Evolutionary conservation across 164 flowering plant species (phyloP).

Genomic region (Akebia trifoliata): DNA sequence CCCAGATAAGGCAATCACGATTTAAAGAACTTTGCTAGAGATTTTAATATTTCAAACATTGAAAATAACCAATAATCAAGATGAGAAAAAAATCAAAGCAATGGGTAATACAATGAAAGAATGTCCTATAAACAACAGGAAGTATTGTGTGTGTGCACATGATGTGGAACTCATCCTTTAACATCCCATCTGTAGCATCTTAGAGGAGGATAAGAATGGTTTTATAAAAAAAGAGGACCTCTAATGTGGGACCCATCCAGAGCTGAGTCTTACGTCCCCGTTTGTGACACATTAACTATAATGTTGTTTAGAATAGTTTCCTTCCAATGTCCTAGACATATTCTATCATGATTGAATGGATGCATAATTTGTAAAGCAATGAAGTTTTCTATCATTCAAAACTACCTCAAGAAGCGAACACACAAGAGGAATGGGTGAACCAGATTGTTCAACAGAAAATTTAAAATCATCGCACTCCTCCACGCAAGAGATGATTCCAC

Average conservation of each 20-base stretch:
- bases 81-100: neutral
- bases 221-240: neutral
- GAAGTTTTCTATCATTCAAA: neutral
- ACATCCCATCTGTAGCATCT: neutral
- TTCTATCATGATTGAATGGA: too few species aligned
- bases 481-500: conserved; percentile 15
- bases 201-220: neutral
- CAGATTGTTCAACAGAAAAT: conserved; percentile 20
- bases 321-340: too few species aligned
- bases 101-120: neutral
- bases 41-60: neutral
- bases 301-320: too few species aligned
- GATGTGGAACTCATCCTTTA: neutral
- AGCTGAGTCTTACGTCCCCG: too few species aligned
- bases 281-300: too few species aligned
- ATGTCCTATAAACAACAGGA: neutral
- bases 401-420: conserved; percentile 60
- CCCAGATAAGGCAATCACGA: neutral
- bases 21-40: neutral
- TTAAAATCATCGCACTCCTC: conserved; percentile 36
- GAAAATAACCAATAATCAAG: neutral
- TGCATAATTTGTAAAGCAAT: too few species aligned
- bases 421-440: conserved; percentile 21
- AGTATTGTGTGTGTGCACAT: neutral
- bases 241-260: neutral